phyloP scores from a whole-genome alignment of 2,329 filamentous ascomycete species.

The Ilyonectria sp. region DNA sequence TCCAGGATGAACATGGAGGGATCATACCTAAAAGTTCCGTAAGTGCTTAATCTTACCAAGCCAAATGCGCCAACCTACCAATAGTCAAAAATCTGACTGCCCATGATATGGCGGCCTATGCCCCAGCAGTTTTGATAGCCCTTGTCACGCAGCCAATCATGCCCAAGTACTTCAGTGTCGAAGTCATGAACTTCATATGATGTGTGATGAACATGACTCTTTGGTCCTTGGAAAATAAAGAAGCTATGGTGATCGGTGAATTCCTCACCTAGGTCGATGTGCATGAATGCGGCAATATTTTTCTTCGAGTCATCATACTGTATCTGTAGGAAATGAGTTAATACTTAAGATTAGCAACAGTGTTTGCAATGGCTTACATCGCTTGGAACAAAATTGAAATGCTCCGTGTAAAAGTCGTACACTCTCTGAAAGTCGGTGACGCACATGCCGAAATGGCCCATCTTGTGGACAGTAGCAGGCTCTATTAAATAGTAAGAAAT shows the following conservation, averaged over 20 bases:
- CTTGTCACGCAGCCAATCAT: constrained; percentile 76
- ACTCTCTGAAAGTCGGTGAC: constrained; percentile 65
- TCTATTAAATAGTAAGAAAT: constrained; percentile 47
- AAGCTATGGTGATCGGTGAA: constrained; percentile 67
- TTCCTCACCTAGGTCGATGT: constrained; percentile 60
- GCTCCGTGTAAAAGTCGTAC: constrained; percentile 64
- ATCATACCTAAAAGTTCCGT: constrained; percentile 15
- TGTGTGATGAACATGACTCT: constrained; percentile 75
- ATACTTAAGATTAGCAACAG: background rate
- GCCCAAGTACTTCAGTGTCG: constrained; percentile 78
- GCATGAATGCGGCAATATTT: constrained; percentile 62
- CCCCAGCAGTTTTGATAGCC: constrained; percentile 79
- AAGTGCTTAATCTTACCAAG: background rate
- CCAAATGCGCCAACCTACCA: constrained; percentile 35
- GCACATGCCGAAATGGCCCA: constrained; percentile 70
- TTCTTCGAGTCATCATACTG: constrained; percentile 38
- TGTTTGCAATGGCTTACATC: constrained; percentile 48
- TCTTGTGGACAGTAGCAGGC: constrained; percentile 65
- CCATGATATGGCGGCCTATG: constrained; percentile 78
- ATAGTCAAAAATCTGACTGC: constrained; percentile 75
- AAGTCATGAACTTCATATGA: constrained; percentile 81
- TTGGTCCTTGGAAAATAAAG: constrained; percentile 64
- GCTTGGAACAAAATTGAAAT: constrained; percentile 67
- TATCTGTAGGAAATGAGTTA: background rate
- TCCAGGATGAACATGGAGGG: constrained; percentile 25